Evolutionary conservation across 2,329 filamentous ascomycete species (phyloP), one percentile per base, ranked within the genome.

Genomic region (Pyrenophora graminea): DNA sequence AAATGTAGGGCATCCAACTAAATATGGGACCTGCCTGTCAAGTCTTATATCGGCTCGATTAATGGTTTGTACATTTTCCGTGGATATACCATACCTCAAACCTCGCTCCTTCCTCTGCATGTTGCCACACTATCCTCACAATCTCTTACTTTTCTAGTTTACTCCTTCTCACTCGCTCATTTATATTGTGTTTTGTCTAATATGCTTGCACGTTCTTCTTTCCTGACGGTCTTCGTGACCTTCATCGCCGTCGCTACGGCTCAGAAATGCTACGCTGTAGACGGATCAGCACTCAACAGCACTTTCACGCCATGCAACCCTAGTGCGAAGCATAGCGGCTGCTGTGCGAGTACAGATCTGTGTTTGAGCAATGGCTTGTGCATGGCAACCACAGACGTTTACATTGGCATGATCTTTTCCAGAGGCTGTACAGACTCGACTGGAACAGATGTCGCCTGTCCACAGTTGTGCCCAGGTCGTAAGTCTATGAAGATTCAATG

Each of bases 401-500:
- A 55, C 23, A 58, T 71, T 47, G 70, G 70, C 13, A 67, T 62
- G 31, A 67, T 72, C 45, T 71, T 66, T 61, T 66, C 70, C 34
- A 52, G 46, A 48, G 70, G 67, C n/a, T 72, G 70, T 61, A 72
- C 70, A 31, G 70, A 72, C 55, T 44, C 64, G 7, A 70, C 63
- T 3, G 65, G 68, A 7, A 59, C 61, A 25, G 64, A 66, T 46
- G 50, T 46, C 8, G 63, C 56, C 34, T 72, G 70, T 53, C 65
- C 67, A 31, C 64, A 62, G 19, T 41, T 66, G 27, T 72, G 70
- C 45, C 63, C 68, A 27, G 59, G 59, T 48, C 50, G 69, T 71
- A 65, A 21, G 65, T 63, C 21, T n/a, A 25, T 6, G 30, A 12
- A 32, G 9, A 25, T 18, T 12, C 18, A 10, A n/a, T 15, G 17